phyloP scores from a whole-genome alignment of 148 eudicot genomes.

The Amaranthus cruentus region DNA sequence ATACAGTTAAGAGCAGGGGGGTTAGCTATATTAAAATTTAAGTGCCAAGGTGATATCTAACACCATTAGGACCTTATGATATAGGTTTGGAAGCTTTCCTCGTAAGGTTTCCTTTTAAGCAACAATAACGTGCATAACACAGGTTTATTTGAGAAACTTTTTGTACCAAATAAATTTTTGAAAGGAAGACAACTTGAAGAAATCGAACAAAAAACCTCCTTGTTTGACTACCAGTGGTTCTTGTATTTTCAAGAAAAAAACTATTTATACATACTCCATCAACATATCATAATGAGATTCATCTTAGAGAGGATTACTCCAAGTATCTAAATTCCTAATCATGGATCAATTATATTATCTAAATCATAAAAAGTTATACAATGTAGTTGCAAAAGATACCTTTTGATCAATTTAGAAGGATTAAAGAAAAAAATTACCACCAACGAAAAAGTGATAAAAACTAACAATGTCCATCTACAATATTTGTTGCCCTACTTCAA shows the following conservation, averaged over 20 bases:
- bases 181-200: neutral
- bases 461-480: neutral
- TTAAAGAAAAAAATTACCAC: neutral
- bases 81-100: neutral
- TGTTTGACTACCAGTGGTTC: neutral
- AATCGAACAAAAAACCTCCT: neutral
- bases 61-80: too few species aligned
- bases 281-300: neutral
- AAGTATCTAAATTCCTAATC: neutral
- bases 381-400: neutral
- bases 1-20: neutral
- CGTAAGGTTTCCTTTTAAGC: neutral
- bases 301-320: neutral
- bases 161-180: neutral
- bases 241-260: neutral
- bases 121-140: neutral
- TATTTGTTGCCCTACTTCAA: neutral
- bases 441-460: neutral
- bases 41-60: neutral
- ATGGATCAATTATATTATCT: neutral
- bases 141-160: neutral
- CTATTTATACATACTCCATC: neutral
- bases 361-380: neutral
- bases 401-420: neutral
- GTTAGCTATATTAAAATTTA: neutral